Conservation (phyloP, 495 filamentous ascomycete genomes). For the Pyronema domesticum region DNA sequence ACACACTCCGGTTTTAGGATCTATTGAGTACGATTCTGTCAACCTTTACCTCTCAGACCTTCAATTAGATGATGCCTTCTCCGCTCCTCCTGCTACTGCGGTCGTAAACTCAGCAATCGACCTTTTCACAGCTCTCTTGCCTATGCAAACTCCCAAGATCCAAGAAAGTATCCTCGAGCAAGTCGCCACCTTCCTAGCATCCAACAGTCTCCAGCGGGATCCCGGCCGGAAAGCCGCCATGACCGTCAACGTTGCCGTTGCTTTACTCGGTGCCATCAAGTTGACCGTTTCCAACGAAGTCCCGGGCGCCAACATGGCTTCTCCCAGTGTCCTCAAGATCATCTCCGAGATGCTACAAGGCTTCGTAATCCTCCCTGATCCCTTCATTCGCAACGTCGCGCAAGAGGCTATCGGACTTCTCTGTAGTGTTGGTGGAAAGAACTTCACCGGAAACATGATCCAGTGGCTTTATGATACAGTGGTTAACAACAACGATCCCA, state of each 20-base stretch:
- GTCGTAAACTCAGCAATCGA: conserved; percentile 87
- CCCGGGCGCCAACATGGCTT: conserved; percentile 52
- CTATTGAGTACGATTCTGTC: conserved; percentile 78
- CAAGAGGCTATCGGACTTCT: conserved; percentile 78
- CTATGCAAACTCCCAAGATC: conserved; percentile 70
- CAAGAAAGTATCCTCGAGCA: conserved; percentile 94
- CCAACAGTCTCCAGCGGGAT: conserved; percentile 62
- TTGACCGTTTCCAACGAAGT: conserved; percentile 64
- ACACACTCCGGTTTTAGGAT: conserved; percentile 34
- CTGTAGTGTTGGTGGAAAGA: conserved; percentile 73
- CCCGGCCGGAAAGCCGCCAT: conserved; percentile 77
- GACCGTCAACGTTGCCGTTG: conserved; percentile 72
- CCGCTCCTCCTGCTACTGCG: conserved; percentile 77
- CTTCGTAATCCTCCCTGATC: conserved; percentile 65
- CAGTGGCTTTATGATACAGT: conserved; percentile 88
- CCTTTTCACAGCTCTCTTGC: conserved; percentile 76
- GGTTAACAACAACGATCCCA: conserved; percentile 80
- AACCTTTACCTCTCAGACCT: conserved; percentile 48
- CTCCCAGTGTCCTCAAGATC: conserved; percentile 62
- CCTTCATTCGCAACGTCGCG: conserved; percentile 67
- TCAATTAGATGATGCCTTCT: conserved; percentile 30
- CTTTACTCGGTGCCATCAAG: conserved; percentile 61
- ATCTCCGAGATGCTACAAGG: conserved; percentile 66
- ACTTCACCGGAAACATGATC: conserved; percentile 73
- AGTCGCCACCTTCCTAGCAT: conserved; percentile 66